These are phyloP conservation scores for Colletotrichum euphorbiae DNA, from an alignment of 2,329 filamentous ascomycete genomes.

Conservation along the genomic window DNA sequence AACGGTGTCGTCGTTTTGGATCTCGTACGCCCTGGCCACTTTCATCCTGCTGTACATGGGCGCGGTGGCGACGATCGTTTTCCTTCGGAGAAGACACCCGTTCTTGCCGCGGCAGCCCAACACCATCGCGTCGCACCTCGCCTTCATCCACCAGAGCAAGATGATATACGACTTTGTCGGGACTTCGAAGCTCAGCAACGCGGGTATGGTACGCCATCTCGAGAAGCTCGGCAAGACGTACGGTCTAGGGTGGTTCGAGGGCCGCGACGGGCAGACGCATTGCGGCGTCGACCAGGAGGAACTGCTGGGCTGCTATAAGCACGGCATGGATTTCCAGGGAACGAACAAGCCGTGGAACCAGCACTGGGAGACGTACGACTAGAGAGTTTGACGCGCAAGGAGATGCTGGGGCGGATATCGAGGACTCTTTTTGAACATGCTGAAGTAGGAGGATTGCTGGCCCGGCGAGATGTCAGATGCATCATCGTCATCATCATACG, in stretches of 20 bases:
- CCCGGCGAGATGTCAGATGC: too few relatives aligned
- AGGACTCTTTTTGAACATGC: background rate
- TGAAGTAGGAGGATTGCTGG: background rate
- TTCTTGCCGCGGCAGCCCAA: constrained; percentile 84
- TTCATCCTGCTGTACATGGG: constrained; percentile 76
- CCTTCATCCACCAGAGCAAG: constrained; percentile 83
- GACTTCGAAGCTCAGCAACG: constrained; percentile 71
- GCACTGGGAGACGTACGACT: constrained; percentile 50
- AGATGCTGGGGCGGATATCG: background rate
- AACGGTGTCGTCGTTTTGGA: constrained; percentile 72
- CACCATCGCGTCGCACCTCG: constrained; percentile 80
- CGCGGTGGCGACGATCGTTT: constrained; percentile 69
- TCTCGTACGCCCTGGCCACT: constrained; percentile 71
- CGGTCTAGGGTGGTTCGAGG: constrained; percentile 81
- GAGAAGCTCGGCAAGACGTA: constrained; percentile 74
- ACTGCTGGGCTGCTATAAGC: constrained; percentile 72
- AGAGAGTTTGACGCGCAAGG: background rate
- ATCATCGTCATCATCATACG: too few relatives aligned
- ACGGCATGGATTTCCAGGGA: constrained; percentile 65
- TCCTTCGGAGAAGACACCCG: constrained; percentile 71
- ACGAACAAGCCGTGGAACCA: constrained; percentile 65
- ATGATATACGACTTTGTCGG: constrained; percentile 83
- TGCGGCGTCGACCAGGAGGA: constrained; percentile 84
- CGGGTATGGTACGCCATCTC: constrained; percentile 71
- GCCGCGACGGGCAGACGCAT: constrained; percentile 78